A percentile compares a stretch with the other conserved stretches of the same genome.
These are phyloP conservation scores for Trametes hirsuta DNA, from an alignment of 1,284 basidiomycete species.

Conservation along the genomic window DNA sequence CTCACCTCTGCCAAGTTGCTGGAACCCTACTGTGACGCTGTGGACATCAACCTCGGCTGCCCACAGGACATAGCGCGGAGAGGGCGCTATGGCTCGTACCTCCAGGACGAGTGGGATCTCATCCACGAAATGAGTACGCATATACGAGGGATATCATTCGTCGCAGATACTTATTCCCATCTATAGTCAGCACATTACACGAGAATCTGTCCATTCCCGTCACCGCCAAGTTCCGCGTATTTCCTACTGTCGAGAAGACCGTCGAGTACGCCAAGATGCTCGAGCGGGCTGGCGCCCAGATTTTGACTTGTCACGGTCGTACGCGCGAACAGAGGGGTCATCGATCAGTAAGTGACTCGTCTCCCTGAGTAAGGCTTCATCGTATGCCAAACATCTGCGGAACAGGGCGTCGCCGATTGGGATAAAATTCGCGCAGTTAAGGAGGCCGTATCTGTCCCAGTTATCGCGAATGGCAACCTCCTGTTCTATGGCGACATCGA, in stretches of 20 bases:
- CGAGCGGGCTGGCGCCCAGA: conserved; percentile 93
- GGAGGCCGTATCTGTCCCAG: conserved; percentile 85
- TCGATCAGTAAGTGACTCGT: conserved; percentile 47
- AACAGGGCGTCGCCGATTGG: conserved; percentile 51
- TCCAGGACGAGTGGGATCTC: conserved; percentile 95
- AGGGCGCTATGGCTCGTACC: conserved; percentile 88
- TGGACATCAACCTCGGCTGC: conserved; percentile 96
- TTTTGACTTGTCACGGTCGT: conserved; percentile 92
- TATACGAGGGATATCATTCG: not conserved
- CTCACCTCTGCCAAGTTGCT: conserved; percentile 77
- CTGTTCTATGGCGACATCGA: conserved; percentile 83
- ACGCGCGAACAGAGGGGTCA: conserved; percentile 92
- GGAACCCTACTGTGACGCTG: conserved; percentile 82
- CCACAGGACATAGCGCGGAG: conserved; percentile 93
- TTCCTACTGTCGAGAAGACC: conserved; percentile 85
- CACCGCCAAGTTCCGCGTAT: conserved; percentile 95
- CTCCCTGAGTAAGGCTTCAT: conserved; percentile 1
- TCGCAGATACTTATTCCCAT: not conserved
- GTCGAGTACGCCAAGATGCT: conserved; percentile 95
- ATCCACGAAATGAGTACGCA: conserved; percentile 74
- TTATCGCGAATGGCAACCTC: conserved; percentile 98
- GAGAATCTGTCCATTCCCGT: conserved; percentile 86
- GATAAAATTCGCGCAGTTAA: conserved; percentile 41
- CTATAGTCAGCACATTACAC: conserved; percentile 84
- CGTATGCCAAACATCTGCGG: not conserved